phyloP scores from a whole-genome alignment of 768 basidiomycete genomes.

The Amyloporia xantha region DNA sequence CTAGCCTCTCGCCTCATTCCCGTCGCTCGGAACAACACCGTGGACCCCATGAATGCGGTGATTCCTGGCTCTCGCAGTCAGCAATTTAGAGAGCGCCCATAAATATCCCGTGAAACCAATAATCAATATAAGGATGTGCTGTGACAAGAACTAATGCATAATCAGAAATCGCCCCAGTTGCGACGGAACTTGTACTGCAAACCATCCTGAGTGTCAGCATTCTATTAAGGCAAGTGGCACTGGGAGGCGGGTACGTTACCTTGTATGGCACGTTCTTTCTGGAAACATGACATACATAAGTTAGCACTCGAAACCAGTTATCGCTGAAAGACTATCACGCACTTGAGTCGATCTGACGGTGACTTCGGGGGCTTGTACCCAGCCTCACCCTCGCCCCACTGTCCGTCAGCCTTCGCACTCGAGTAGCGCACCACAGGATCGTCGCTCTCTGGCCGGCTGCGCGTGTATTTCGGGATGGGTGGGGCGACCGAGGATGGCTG shows the following conservation, averaged over 20 bases:
- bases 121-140: not conserved
- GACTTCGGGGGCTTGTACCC: conserved; percentile 23
- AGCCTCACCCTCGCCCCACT: conserved; percentile 46
- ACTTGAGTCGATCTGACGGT: conserved; percentile 64
- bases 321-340: conserved; percentile 1
- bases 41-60: no score
- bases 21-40: not conserved
- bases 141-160: not conserved
- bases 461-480: conserved; percentile 35
- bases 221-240: conserved; percentile 18
- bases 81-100: not conserved
- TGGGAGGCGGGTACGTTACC: conserved; percentile 36
- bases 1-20: not conserved
- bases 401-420: conserved; percentile 48
- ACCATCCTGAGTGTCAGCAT: conserved; percentile 47
- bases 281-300: not conserved
- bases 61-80: no score
- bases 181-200: conserved; percentile 89
- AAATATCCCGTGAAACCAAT: not conserved
- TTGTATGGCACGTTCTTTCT: conserved; percentile 86
- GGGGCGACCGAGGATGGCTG: conserved; percentile 25
- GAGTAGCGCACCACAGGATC: conserved; percentile 58
- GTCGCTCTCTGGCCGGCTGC: conserved; percentile 62
- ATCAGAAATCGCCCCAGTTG: conserved; percentile 80
- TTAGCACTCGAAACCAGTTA: not conserved